Base-by-base conservation (phyloP, 768 basidiomycete genomes). In the Tylopilus vinaceipallidus region DNA sequence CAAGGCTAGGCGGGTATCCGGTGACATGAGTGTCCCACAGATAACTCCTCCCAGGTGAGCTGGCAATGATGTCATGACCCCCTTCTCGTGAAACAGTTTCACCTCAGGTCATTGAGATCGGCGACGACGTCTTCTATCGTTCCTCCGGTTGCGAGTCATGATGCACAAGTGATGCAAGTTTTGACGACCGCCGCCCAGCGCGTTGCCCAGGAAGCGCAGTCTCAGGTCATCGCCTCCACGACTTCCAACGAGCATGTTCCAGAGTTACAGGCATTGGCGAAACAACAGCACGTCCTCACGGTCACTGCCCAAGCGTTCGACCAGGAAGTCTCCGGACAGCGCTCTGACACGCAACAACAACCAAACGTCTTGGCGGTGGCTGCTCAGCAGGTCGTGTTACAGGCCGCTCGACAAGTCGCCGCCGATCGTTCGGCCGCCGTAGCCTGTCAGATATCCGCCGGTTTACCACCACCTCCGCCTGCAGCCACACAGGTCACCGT, bases 261-360 rank as follows among this genome's bases (percentile, higher is more conserved):
- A 8, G 76, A 84, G 56, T 64, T 88, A 11, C 80, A 86, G 60
- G 82, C 82, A 22, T 79, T 92, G 45, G 84, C 80, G 42, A 88
- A 88, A 65, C 89, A 91, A 71, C 88, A 87, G 59, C 82, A 89
- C 56, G 86, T 91, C 49, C 75, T 92, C 43, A 80, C 78, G 9
- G 71, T 80, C 42, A 79, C 90, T 3, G 86, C 88, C 13, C 76
- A 86, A 56, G 90, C 88, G 13, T 82, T 90, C 57, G 86, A 88
- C 64, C 78, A 80, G 50, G 88, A 83, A 47, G 75, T 83, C 37
- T 77, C 77, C 20, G 82, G 80, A 29, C 75, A 79, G 37, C 60
- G 67, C n/a, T 69, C 61, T 32, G 72, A 71, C n/a, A 77, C 71
- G 40, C 74, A 75, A 43, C 59, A 74, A 33, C 77, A 79, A 45